phyloP scores from a whole-genome alignment of 345 rosid genomes.

The Clausena lansium region DNA sequence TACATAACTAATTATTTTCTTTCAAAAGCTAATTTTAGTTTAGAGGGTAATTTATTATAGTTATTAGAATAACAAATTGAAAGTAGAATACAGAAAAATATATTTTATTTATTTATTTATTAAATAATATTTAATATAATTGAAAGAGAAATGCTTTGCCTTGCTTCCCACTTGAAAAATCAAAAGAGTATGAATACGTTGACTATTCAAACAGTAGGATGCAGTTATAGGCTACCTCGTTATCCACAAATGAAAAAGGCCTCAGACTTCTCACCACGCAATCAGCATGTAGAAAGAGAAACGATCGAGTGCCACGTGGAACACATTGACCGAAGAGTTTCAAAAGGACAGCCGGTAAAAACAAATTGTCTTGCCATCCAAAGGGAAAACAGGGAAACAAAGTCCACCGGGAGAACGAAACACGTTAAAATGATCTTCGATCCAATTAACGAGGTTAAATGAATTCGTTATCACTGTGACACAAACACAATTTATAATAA shows the following conservation, averaged over 20 bases:
- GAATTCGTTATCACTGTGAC: no score
- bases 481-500: no score
- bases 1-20: no score
- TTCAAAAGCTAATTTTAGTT: no score
- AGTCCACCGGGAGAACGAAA: constrained; percentile 3
- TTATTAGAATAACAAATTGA: no score
- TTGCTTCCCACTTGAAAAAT: no score
- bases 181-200: neutral
- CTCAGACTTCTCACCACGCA: neutral
- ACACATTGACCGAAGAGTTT: neutral
- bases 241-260: neutral
- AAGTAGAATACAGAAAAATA: no score
- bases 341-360: neutral
- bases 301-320: constrained; percentile 6
- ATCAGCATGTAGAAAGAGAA: neutral
- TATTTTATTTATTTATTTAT: no score
- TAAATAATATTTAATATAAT: no score
- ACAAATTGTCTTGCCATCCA: neutral
- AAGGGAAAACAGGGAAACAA: neutral
- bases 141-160: no score
- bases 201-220: neutral
- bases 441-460: neutral
- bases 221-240: neutral
- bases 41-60: no score
- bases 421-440: neutral